phyloP scores from a whole-genome alignment of 2,329 filamentous ascomycete species.

The Arthroderma uncinatum region DNA sequence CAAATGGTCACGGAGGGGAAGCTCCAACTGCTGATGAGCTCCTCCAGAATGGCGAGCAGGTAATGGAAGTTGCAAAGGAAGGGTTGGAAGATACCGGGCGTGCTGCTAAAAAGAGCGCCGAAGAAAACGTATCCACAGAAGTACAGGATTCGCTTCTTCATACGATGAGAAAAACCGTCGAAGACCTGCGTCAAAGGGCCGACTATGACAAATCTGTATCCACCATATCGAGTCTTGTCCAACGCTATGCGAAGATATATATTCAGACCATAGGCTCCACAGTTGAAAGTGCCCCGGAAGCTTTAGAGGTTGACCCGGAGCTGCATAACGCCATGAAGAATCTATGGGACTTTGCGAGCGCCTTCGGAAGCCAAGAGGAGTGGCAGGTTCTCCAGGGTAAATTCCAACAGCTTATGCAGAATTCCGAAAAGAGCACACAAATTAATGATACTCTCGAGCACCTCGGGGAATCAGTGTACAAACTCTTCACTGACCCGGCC shows the following conservation, averaged over 20 bases:
- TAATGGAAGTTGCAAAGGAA: constrained; percentile 33
- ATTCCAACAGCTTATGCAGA: constrained; percentile 59
- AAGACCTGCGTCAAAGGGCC: constrained; percentile 59
- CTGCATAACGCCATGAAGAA: constrained; percentile 65
- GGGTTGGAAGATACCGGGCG: constrained; percentile 33
- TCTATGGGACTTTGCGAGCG: constrained; percentile 68
- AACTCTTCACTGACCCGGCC: constrained; percentile 70
- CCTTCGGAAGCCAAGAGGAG: constrained; percentile 60
- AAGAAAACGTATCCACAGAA: constrained; percentile 59
- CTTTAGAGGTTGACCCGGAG: constrained; percentile 61
- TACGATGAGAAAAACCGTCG: constrained; percentile 64
- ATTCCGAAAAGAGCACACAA: constrained; percentile 57
- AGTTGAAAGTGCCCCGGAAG: constrained; percentile 54
- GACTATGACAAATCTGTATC: constrained; percentile 85
- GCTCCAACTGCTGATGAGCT: constrained; percentile 54
- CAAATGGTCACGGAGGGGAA: constrained; percentile 37
- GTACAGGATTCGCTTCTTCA: constrained; percentile 62
- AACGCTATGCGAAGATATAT: constrained; percentile 68
- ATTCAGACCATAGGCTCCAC: constrained; percentile 61
- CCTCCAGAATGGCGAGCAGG: constrained; percentile 44
- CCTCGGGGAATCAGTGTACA: constrained; percentile 62
- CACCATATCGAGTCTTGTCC: constrained; percentile 61
- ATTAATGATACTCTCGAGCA: constrained; percentile 69
- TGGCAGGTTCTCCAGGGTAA: constrained; percentile 65
- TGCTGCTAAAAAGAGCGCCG: constrained; percentile 58